A percentile compares a stretch with the other conserved stretches of the same genome.
phyloP scores from a whole-genome alignment of 805 yeast species.

The Yamadazyma paraphyllophila region DNA sequence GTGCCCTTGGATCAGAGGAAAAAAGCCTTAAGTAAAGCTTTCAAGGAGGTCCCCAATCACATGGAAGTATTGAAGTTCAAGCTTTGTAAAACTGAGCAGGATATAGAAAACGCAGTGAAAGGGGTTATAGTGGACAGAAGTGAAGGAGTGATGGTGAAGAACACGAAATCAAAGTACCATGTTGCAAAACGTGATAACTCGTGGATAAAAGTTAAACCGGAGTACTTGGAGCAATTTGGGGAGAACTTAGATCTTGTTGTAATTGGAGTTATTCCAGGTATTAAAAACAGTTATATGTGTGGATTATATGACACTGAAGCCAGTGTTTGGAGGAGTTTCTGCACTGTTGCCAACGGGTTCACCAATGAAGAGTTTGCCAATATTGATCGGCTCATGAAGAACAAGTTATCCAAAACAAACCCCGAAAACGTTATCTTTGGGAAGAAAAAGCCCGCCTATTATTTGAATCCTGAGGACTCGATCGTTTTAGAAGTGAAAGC shows the following conservation, averaged over 20 bases:
- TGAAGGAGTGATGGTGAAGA: slow-evolving; percentile 83
- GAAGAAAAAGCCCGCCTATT: slow-evolving; percentile 57
- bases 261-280: slow-evolving; percentile 74
- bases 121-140: slow-evolving; percentile 59
- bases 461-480: slow-evolving; percentile 80
- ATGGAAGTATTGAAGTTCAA: slow-evolving; percentile 48
- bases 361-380: slow-evolving; percentile 57
- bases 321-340: slow-evolving; percentile 59
- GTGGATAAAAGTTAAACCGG: slow-evolving; percentile 95
- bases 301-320: slow-evolving; percentile 55
- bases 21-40: slow-evolving; percentile 42
- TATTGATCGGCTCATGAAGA: slow-evolving; percentile 55
- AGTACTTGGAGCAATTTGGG: slow-evolving; percentile 80
- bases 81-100: slow-evolving; percentile 44
- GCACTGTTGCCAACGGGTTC: slow-evolving; percentile 84
- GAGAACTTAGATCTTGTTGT: slow-evolving; percentile 79
- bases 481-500: slow-evolving; percentile 83
- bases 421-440: slow-evolving; percentile 49
- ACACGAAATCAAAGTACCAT: slow-evolving; percentile 53
- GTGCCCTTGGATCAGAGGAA: slow-evolving; percentile 57
- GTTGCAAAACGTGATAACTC: slow-evolving; percentile 50
- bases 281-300: slow-evolving; percentile 70
- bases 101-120: slow-evolving; percentile 55
- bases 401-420: slow-evolving; percentile 38
- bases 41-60: slow-evolving; percentile 45